Conservation (phyloP, 306 rosid genomes). For the Hippophae tibetana region DNA sequence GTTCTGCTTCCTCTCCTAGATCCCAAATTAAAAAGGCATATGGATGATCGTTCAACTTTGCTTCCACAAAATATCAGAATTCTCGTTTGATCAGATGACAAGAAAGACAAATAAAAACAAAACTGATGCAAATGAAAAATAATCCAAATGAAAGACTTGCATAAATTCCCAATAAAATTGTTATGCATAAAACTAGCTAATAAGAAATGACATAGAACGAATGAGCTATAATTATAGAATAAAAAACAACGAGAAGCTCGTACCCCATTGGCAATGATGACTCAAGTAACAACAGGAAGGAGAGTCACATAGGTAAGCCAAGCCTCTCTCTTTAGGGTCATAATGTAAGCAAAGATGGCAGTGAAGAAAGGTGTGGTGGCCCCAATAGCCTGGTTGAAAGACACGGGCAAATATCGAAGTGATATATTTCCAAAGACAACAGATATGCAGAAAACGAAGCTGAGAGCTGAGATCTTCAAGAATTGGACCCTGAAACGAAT, state of each 20-base stretch:
- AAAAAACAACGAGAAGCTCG: neutral
- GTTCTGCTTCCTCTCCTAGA: slow-evolving; percentile 4
- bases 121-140: neutral
- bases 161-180: neutral
- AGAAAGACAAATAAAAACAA: neutral
- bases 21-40: neutral
- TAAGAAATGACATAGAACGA: too few species aligned
- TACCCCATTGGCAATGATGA: slow-evolving; percentile 98
- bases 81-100: slow-evolving; percentile 11
- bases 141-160: slow-evolving; percentile 4
- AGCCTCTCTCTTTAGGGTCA: slow-evolving; percentile 87
- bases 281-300: slow-evolving; percentile 88
- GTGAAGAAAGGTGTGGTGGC: slow-evolving; percentile 98
- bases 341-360: slow-evolving; percentile 82
- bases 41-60: too few species aligned
- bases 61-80: neutral
- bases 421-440: slow-evolving; percentile 95
- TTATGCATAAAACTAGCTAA: neutral
- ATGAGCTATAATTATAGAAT: too few species aligned
- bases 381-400: slow-evolving; percentile 90
- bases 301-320: slow-evolving; percentile 91
- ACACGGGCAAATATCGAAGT: slow-evolving; percentile 77
- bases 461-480: slow-evolving; percentile 74
- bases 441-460: slow-evolving; percentile 78
- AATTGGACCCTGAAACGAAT: slow-evolving; percentile 82